phyloP scores from a whole-genome alignment of 768 basidiomycete genomes.

The Mycena indigotica region DNA sequence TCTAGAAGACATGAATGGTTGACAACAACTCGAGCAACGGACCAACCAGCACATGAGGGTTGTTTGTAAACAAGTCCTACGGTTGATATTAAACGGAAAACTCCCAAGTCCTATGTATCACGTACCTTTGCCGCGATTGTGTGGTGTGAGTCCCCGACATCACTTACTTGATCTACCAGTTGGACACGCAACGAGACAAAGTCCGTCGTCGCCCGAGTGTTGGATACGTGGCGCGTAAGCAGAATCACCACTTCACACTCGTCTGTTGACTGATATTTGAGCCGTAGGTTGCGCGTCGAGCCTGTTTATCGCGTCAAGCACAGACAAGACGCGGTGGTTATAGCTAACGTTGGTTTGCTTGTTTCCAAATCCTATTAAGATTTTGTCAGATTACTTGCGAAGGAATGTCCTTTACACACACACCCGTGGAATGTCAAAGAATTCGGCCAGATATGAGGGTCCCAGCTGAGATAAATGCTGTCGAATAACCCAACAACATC shows the following conservation, averaged over 20 bases:
- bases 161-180: constrained; percentile 44
- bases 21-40: not conserved
- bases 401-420: constrained; percentile 19
- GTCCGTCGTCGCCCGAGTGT: constrained; percentile 61
- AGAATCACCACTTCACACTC: constrained; percentile 75
- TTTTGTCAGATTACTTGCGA: constrained; percentile 19
- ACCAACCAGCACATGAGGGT: constrained; percentile 49
- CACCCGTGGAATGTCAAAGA: constrained; percentile 69
- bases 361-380: constrained; percentile 50
- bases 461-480: constrained; percentile 86
- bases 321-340: not conserved
- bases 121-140: constrained; percentile 42
- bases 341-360: constrained; percentile 30
- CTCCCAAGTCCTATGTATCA: no score
- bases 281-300: constrained; percentile 41
- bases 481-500: constrained; percentile 74
- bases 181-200: constrained; percentile 67
- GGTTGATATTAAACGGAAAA: not conserved
- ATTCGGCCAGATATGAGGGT: constrained; percentile 62
- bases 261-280: constrained; percentile 37
- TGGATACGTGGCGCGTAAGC: constrained; percentile 71
- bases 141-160: constrained; percentile 28
- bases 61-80: constrained; percentile 56
- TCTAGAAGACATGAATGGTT: constrained; percentile 29
- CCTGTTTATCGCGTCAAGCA: constrained; percentile 27